Evolutionary conservation across 306 rosid genomes (phyloP).

Genomic region (Rubus idaeus): DNA sequence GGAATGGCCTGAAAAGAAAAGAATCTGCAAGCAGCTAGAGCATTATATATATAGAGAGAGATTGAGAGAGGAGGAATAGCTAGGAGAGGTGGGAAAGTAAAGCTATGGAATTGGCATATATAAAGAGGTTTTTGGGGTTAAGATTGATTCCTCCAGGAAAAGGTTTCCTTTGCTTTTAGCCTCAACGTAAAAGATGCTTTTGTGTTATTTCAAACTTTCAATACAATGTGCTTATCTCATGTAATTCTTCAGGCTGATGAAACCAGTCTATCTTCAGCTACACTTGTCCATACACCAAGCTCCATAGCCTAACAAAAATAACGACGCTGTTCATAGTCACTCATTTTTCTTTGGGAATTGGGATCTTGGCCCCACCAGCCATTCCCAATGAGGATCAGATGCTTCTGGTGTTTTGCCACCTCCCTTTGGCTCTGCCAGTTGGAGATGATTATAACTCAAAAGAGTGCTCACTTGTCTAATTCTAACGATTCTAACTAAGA

Average conservation of each 20-base stretch:
- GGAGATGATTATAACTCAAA: conserved; percentile 9
- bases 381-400: conserved; percentile 19
- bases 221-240: background rate
- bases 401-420: conserved; percentile 25
- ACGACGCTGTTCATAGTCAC: background rate
- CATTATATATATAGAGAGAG: background rate
- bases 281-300: conserved; percentile 19
- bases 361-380: conserved; percentile 6
- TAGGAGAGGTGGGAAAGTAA: conserved; percentile 37
- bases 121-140: conserved; percentile 12
- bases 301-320: background rate
- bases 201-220: background rate
- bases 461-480: background rate
- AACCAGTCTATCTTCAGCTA: background rate
- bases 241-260: background rate
- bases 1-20: conserved; percentile 33
- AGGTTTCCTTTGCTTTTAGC: conserved; percentile 18
- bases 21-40: conserved; percentile 25
- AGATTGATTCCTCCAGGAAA: conserved; percentile 38
- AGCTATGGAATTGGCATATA: conserved; percentile 9
- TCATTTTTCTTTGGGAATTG: background rate
- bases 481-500: background rate
- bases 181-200: background rate
- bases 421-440: conserved; percentile 21
- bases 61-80: background rate